A percentile compares a stretch with the other conserved stretches of the same genome.
Evolutionary conservation across 805 yeast species (phyloP).

Genomic region (Ogataea saltuana): DNA sequence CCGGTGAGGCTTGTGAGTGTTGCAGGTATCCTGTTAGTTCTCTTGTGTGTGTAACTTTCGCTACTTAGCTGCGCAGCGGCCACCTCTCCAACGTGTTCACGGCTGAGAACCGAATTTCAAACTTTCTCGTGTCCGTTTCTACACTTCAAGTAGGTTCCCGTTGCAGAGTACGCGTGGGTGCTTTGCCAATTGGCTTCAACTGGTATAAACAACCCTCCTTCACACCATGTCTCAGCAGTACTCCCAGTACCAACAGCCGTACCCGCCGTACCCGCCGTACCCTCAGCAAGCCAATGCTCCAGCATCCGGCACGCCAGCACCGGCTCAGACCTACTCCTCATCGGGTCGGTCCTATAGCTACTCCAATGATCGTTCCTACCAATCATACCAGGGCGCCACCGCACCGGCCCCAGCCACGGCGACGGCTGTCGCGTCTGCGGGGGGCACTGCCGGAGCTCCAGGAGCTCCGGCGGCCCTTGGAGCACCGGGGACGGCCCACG

Average conservation of each 20-base stretch:
- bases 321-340: constrained; percentile 1
- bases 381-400: no score
- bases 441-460: not conserved
- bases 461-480: not conserved
- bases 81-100: no score
- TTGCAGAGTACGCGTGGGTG: constrained; percentile 4
- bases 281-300: constrained; percentile 1
- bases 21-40: no score
- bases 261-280: constrained; percentile 7
- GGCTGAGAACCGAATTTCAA: no score
- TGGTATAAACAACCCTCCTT: not conserved
- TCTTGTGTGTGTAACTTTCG: no score
- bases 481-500: no score
- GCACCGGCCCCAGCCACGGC: not conserved
- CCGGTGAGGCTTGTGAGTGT: no score
- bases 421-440: not conserved
- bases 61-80: no score
- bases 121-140: no score
- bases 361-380: constrained; percentile 6
- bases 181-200: constrained; percentile 3
- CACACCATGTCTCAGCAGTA: constrained; percentile 12
- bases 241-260: constrained; percentile 12
- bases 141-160: no score
- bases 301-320: not conserved
- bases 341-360: constrained; percentile 7